Conservation (phyloP, 73 alveolate genomes). For the Paramecium octaurelia region DNA sequence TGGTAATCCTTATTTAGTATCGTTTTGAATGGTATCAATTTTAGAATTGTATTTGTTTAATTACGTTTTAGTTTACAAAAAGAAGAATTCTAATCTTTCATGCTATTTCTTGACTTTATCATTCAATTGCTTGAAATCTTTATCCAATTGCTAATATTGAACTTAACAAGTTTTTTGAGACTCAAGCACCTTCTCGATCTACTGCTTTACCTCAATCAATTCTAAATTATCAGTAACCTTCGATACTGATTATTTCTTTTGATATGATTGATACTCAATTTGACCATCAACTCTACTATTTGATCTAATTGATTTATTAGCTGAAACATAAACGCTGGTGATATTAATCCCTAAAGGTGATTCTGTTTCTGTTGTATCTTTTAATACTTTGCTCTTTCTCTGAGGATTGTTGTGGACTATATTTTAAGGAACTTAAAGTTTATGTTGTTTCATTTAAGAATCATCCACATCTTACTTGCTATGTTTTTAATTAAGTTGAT, state of each 20-base stretch:
- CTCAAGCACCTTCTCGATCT: not conserved
- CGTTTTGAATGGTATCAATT: not conserved
- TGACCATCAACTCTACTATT: not conserved
- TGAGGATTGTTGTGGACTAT: not conserved
- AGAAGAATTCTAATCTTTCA: conserved; percentile 6
- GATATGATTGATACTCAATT: not conserved
- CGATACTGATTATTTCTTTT: not conserved
- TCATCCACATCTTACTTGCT: not conserved
- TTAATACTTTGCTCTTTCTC: not conserved
- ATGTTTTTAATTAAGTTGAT: not conserved
- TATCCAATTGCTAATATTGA: not conserved
- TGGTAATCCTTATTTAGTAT: not conserved
- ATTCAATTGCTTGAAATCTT: not conserved
- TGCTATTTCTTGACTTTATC: not conserved
- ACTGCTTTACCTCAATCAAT: not conserved
- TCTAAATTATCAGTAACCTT: not conserved
- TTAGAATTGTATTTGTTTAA: not conserved
- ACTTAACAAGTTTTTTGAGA: not conserved
- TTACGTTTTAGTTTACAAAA: not conserved
- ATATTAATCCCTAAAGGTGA: not conserved
- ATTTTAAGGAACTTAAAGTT: not conserved
- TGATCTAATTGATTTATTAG: not conserved
- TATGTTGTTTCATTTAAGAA: not conserved
- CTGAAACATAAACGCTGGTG: not conserved
- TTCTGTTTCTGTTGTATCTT: not conserved